Conservation (phyloP, 768 basidiomycete genomes). For the Boletales sp. region DNA sequence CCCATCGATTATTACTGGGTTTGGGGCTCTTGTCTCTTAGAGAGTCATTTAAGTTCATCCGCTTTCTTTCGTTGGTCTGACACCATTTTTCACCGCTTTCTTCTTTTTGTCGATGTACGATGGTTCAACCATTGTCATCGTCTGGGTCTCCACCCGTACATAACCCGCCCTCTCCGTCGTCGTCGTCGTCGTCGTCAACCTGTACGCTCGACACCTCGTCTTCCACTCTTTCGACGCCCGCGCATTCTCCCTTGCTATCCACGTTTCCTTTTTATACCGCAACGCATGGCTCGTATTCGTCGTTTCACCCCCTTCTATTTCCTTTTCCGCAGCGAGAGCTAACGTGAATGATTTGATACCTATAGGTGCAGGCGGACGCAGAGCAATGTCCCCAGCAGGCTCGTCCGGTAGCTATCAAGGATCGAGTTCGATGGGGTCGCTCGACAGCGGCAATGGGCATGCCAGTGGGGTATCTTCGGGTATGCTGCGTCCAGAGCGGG, state of each 20-base stretch:
- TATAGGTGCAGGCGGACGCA: constrained; percentile 16
- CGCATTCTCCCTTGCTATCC: neutral
- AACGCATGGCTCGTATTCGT: neutral
- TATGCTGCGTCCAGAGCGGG: constrained; percentile 5
- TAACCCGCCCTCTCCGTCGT: neutral
- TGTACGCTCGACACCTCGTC: constrained; percentile 1
- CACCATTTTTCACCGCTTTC: neutral
- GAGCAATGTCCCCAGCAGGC: constrained; percentile 18
- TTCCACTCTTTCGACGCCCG: constrained; percentile 4
- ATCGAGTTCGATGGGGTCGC: constrained; percentile 19
- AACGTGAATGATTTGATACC: neutral
- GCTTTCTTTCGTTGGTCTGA: constrained; percentile 1
- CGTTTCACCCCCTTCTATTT: neutral
- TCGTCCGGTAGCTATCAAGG: constrained; percentile 23
- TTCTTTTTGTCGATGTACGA: neutral
- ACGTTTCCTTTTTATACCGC: neutral
- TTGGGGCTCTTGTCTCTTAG: neutral
- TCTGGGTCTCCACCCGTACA: neutral
- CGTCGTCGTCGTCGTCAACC: constrained; percentile 2
- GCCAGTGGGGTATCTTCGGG: constrained; percentile 14
- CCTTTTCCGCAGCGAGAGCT: constrained; percentile 6
- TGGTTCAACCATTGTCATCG: constrained; percentile 2
- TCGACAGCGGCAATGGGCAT: constrained; percentile 12
- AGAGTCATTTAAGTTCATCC: neutral
- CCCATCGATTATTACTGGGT: neutral